A percentile compares a stretch with the other conserved stretches of the same genome.
Conservation (phyloP, 2,329 filamentous ascomycete species). For the Talaromyces verruculosus region DNA sequence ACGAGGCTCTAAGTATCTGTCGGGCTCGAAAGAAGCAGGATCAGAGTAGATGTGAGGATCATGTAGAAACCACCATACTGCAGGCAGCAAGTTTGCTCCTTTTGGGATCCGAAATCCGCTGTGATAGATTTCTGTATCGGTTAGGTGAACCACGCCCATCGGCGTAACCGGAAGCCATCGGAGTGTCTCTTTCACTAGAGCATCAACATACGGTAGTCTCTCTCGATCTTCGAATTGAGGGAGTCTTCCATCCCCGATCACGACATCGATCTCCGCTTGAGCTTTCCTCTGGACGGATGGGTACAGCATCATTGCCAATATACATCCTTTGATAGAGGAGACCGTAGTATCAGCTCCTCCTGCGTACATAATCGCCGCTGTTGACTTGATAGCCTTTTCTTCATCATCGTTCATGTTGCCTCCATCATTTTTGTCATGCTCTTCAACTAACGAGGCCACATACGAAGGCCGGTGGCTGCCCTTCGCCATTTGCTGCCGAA, state of each 20-base stretch:
- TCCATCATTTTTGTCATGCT: slow-evolving; percentile 15
- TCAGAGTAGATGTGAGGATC: slow-evolving; percentile 36
- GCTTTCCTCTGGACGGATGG: slow-evolving; percentile 10
- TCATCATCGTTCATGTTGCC: slow-evolving; percentile 32
- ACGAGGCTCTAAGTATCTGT: slow-evolving; percentile 35
- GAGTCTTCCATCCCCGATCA: slow-evolving; percentile 7
- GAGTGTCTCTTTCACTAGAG: slow-evolving; percentile 37
- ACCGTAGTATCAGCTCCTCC: slow-evolving; percentile 43
- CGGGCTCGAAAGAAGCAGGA: slow-evolving; percentile 38
- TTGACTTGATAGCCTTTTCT: slow-evolving; percentile 43
- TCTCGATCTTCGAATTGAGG: slow-evolving; percentile 5
- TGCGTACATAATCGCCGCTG: slow-evolving; percentile 43
- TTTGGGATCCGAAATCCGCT: slow-evolving; percentile 30
- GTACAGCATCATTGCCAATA: slow-evolving; percentile 7
- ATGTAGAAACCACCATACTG: slow-evolving; percentile 34
- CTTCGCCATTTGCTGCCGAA: slow-evolving; percentile 40
- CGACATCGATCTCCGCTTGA: slow-evolving; percentile 10
- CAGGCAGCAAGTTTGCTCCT: slow-evolving; percentile 31
- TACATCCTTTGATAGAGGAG: background rate
- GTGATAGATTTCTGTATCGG: slow-evolving; percentile 24
- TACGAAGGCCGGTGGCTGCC: slow-evolving; percentile 37
- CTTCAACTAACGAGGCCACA: slow-evolving; percentile 35
- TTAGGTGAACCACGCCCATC: slow-evolving; percentile 25
- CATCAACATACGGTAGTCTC: slow-evolving; percentile 16
- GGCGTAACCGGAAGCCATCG: slow-evolving; percentile 29